Base-by-base conservation (phyloP, 495 filamentous ascomycete genomes). In the Daldinia decipiens region DNA sequence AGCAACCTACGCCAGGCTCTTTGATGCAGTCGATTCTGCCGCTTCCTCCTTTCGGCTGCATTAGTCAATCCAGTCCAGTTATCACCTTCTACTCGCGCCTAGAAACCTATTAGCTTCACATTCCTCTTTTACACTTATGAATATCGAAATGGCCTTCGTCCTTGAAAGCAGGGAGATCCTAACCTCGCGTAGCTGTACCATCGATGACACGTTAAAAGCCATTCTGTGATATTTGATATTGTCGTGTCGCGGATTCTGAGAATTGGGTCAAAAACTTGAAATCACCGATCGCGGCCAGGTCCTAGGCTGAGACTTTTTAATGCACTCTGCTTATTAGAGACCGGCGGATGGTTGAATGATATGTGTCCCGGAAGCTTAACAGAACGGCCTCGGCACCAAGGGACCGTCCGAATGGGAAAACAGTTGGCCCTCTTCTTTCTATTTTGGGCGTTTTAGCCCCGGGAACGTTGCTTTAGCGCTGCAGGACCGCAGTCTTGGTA, bases 11-110 rank as follows among this genome's bases (percentile, higher is more conserved):
- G 65, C 68, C 70, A 77, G 7, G 74, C 73, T 43, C 76, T 71
- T 50, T 78, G 76, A 63, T 78, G 70, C 36, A 78, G 40, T 47
- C 76, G 70, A 38, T 75, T 78, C 60, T 78, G 74, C 40, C 65
- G 51, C 38, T 65, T 68, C 59, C 74, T 73, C 51, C 76, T 66
- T 53, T 68, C 70, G 34, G 67, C 60, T 19, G 70, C 31, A 19
- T 69, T 56, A 9, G 72, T 47, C 40, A 68, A 32, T 5, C 76
- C 74, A 17, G 74, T 77, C 76, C 76, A 78, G 53, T 76, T 66
- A 59, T 78, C 76, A 36, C 73, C 65, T n/a, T 26, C 38, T 34
- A 59, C 51, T 5, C 71, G 62, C 38, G 74, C 76, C 76, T 76
- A 65, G 1, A 13, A 38, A 24, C 5, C 8, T 13, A 51, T 62